A percentile compares a stretch with the other conserved stretches of the same genome.
These are phyloP conservation scores for Mortierella sp. DNA, from an alignment of 371 early-diverging fungal species.

Conservation along the genomic window DNA sequence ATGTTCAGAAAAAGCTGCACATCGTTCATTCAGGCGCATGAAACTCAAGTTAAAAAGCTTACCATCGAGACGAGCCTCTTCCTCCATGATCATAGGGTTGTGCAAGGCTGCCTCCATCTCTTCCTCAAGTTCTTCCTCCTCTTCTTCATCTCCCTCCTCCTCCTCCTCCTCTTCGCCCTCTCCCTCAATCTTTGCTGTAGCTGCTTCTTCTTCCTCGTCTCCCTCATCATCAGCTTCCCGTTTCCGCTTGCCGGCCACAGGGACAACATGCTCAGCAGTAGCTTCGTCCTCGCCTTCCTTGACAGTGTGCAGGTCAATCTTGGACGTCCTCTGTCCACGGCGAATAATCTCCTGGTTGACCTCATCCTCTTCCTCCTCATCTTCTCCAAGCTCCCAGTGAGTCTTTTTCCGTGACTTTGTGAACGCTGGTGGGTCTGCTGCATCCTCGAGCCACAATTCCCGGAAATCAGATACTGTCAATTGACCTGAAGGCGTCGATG, in stretches of 20 bases:
- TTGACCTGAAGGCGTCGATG: constrained; percentile 87
- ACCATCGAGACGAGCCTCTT: constrained; percentile 58
- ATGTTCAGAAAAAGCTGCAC: background rate
- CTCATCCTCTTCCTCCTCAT: constrained; percentile 38
- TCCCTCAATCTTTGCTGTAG: constrained; percentile 10
- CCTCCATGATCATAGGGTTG: constrained; percentile 40
- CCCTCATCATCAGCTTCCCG: constrained; percentile 30
- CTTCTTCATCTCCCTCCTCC: constrained; percentile 46
- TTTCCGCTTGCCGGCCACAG: constrained; percentile 17
- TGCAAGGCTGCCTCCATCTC: constrained; percentile 64
- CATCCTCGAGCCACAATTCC: constrained; percentile 89
- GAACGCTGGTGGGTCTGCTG: constrained; percentile 94
- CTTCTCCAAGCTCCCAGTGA: constrained; percentile 44
- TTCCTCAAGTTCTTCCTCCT: constrained; percentile 47
- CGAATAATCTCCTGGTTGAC: constrained; percentile 40
- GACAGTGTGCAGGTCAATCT: constrained; percentile 29
- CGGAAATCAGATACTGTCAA: constrained; percentile 94
- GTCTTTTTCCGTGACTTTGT: constrained; percentile 64
- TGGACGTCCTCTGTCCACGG: constrained; percentile 24
- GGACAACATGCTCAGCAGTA: constrained; percentile 12
- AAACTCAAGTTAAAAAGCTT: constrained; percentile 22
- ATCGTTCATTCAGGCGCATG: background rate
- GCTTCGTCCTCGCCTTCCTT: constrained; percentile 35
- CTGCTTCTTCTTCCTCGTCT: constrained; percentile 30
- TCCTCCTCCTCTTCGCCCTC: constrained; percentile 40